Conservation (phyloP, 805 yeast species). For the Ogataea pini region DNA sequence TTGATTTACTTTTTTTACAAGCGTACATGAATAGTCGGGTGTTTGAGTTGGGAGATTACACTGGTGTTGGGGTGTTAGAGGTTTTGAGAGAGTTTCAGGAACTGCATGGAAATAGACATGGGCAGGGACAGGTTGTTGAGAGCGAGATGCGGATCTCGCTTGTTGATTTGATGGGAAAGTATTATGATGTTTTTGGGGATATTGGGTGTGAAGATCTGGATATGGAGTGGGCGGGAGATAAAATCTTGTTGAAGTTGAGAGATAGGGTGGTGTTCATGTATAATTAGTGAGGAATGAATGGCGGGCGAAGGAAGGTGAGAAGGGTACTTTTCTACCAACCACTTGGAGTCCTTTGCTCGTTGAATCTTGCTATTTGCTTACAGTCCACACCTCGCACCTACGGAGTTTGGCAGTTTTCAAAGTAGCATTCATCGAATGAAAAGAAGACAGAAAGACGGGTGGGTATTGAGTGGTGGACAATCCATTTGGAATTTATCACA, state of each 20-base stretch:
- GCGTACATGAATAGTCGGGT: conserved; percentile 21
- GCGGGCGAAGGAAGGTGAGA: background rate
- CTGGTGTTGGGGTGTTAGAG: conserved; percentile 4
- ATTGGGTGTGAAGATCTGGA: conserved; percentile 19
- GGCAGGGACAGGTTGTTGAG: conserved; percentile 1
- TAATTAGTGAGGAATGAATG: conserved; percentile 1
- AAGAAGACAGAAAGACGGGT: no score
- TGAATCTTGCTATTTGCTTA: no score
- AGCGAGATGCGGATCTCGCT: conserved; percentile 13
- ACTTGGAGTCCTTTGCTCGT: no score
- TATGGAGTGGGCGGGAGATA: conserved; percentile 29
- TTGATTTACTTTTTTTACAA: conserved; percentile 29
- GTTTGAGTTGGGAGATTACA: conserved; percentile 7
- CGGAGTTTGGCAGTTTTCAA: background rate
- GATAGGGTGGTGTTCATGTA: conserved; percentile 29
- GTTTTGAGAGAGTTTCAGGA: conserved; percentile 17
- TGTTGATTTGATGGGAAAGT: conserved; percentile 26
- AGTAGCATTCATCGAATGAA: no score
- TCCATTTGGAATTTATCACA: no score
- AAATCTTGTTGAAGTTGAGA: conserved; percentile 23
- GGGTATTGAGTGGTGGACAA: no score
- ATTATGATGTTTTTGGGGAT: conserved; percentile 23
- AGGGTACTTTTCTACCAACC: no score
- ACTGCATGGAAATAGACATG: background rate
- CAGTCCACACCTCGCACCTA: background rate